phyloP scores from a whole-genome alignment of 345 rosid species.

The Eutrema yunnanense region DNA sequence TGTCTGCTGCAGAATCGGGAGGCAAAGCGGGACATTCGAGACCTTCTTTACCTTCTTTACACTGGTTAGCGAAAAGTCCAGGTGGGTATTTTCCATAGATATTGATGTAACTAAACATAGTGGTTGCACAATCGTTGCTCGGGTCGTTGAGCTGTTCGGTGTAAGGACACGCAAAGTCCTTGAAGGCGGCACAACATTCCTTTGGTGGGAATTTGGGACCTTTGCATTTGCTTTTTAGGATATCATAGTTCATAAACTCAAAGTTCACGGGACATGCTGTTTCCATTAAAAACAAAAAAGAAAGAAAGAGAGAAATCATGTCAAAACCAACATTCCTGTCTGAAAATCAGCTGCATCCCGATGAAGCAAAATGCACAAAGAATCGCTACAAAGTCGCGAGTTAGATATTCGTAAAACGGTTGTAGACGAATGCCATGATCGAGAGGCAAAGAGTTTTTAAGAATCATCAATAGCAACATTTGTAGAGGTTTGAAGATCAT shows the following conservation, averaged over 20 bases:
- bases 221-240: slow-evolving; percentile 47
- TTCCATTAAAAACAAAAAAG: background rate
- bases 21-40: slow-evolving; percentile 43
- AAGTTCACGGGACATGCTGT: slow-evolving; percentile 62
- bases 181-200: slow-evolving; percentile 43
- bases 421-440: background rate
- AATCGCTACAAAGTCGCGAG: background rate
- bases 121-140: slow-evolving; percentile 43
- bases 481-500: background rate
- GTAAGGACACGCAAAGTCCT: slow-evolving; percentile 66
- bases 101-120: slow-evolving; percentile 65
- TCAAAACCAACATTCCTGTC: background rate
- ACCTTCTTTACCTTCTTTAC: slow-evolving; percentile 48
- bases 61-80: slow-evolving; percentile 54
- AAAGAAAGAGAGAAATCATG: background rate
- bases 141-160: slow-evolving; percentile 37
- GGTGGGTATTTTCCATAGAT: slow-evolving; percentile 56
- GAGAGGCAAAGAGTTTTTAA: background rate
- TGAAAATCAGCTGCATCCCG: background rate
- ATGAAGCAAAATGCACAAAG: background rate
- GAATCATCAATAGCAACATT: background rate
- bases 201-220: slow-evolving; percentile 49
- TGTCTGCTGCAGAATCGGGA: slow-evolving; percentile 15
- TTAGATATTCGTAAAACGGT: background rate
- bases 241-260: slow-evolving; percentile 51